phyloP scores from a whole-genome alignment of 148 eudicot genomes.

The Vaccinium macrocarpon region DNA sequence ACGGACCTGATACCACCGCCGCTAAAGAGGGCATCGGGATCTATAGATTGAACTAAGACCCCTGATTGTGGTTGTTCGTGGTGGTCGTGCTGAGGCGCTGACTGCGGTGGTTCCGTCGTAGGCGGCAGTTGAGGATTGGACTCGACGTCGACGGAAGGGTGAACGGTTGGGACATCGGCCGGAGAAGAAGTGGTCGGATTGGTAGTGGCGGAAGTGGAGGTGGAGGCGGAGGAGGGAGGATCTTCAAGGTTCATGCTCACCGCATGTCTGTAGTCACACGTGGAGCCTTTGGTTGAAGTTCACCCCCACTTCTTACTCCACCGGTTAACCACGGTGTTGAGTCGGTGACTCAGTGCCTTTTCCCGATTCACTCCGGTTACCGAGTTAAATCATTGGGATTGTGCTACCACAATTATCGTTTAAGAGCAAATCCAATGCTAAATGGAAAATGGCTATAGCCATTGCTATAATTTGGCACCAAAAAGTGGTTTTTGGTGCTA shows the following conservation, averaged over 20 bases:
- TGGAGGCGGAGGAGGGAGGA: conserved; percentile 7
- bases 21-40: conserved; percentile 53
- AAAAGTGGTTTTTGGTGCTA: too few species aligned
- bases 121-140: conserved; percentile 7
- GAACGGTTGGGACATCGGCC: neutral
- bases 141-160: conserved; percentile 14
- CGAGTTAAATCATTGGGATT: neutral
- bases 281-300: neutral
- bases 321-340: neutral
- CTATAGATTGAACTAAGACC: conserved; percentile 29
- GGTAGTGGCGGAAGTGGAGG: neutral
- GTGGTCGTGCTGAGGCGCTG: neutral
- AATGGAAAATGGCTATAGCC: too few species aligned
- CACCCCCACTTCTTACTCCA: neutral
- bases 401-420: too few species aligned
- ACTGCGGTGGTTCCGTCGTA: neutral
- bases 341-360: neutral
- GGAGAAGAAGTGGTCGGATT: neutral
- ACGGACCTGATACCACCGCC: conserved; percentile 64
- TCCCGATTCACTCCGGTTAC: neutral
- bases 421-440: too few species aligned
- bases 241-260: conserved; percentile 15
- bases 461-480: too few species aligned
- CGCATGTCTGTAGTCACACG: neutral
- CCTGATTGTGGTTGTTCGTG: neutral